Base-by-base conservation (phyloP, 495 filamentous ascomycete genomes). In the Penicillium argentinense region DNA sequence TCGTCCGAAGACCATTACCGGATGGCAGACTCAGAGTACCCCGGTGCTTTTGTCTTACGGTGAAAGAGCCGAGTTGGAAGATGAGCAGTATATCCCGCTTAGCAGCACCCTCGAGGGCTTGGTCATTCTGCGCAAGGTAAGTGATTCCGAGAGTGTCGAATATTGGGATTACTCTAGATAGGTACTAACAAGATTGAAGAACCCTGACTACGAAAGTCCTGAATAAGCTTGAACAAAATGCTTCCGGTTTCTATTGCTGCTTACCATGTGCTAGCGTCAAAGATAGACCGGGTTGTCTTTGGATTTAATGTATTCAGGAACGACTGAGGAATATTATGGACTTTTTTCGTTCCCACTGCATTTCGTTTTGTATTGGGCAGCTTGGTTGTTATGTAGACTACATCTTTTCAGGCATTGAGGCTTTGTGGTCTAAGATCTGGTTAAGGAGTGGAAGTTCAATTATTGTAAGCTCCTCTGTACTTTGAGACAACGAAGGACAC, bases 11-110 rank as follows among this genome's bases (percentile, higher is more conserved):
- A 97, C 95, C 3, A 99, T 99, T 54, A 99, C 93, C 12, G 93
- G 93, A 28, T 99, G 93, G 93, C 93, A 99, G 73, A 99, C 93
- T 49, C 93, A 99, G 72, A 97, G 88, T 72, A 97, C 93, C 14
- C 93, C 93, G 3, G 93, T 99, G 39, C 74, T 99, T 44, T 73
- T 99, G 60, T 83, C 89, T 7, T 83, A 96, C 66, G 95, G 93
- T 11, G 93, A 99, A 76, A 76, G 93, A 57, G 93, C 93, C 30
- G 93, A 99, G 74, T 68, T 99, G 39, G 93, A 99, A 67, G 95
- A 97, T 61, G 93, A 99, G 74, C 83, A 97, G 69, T 99, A 97
- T 58, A 84, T 97, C 43, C 86, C 85, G 67, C 73, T 97, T 54
- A 92, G 83, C 56, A 92, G 81, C 74, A 95, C 83, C 36, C 74